Percentiles rank a stretch among this genome's conserved stretches.
These are phyloP conservation scores for Polygonum maritimum DNA, from an alignment of 148 eudicot species.

Conservation along the genomic window DNA sequence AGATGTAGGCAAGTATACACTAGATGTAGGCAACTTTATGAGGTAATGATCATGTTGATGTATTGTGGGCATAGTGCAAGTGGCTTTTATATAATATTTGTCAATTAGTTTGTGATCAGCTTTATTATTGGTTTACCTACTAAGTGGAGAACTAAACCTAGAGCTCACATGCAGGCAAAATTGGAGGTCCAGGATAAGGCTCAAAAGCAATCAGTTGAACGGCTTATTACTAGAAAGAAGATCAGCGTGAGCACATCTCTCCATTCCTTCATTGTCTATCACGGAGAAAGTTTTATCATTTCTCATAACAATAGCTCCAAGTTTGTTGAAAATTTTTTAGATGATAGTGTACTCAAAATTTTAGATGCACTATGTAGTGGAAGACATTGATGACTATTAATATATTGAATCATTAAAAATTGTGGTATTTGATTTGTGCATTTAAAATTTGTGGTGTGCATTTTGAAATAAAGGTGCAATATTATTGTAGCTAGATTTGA, in stretches of 20 bases:
- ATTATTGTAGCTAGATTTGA: too few relatives aligned
- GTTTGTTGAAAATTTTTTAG: too few relatives aligned
- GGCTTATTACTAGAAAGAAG: slow-evolving; percentile 46
- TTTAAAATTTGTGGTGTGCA: too few relatives aligned
- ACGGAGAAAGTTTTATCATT: background rate
- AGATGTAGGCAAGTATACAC: background rate
- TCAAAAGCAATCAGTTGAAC: slow-evolving; percentile 38
- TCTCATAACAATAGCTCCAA: background rate
- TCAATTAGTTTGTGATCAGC: background rate
- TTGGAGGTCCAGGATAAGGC: slow-evolving; percentile 46
- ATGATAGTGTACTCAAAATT: too few relatives aligned
- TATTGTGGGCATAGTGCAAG: background rate
- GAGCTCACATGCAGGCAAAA: slow-evolving; percentile 48
- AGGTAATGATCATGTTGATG: slow-evolving; percentile 31
- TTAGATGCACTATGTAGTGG: too few relatives aligned
- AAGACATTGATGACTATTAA: too few relatives aligned
- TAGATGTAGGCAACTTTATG: slow-evolving; percentile 56
- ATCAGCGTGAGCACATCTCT: slow-evolving; percentile 58
- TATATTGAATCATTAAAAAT: too few relatives aligned
- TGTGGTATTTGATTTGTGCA: too few relatives aligned
- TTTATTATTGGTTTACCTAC: background rate
- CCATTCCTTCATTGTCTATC: background rate
- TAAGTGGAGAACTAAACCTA: background rate
- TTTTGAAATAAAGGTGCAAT: too few relatives aligned
- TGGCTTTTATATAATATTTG: background rate